A percentile compares a stretch with the other conserved stretches of the same genome.
These are phyloP conservation scores for Scleromitrula shiraiana DNA, from an alignment of 2,329 filamentous ascomycete genomes.

Conservation along the genomic window DNA sequence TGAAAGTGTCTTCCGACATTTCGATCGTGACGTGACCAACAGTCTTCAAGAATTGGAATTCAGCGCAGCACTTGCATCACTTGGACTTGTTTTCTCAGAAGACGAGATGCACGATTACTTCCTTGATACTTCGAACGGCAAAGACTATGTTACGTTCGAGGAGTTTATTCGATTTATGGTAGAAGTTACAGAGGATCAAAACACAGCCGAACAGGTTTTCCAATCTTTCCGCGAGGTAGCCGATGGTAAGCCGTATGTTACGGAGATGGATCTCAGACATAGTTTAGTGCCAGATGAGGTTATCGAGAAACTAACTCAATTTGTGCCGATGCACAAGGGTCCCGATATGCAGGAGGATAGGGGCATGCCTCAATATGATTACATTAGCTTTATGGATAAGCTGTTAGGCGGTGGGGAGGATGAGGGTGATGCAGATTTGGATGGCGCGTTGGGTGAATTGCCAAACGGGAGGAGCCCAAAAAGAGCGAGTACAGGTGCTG, in stretches of 20 bases:
- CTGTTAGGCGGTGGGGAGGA: constrained; percentile 43
- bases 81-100: constrained; percentile 93
- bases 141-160: constrained; percentile 84
- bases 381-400: constrained; percentile 94
- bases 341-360: constrained; percentile 82
- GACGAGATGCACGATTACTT: constrained; percentile 98
- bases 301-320: constrained; percentile 82
- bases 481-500: constrained; percentile 1
- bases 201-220: constrained; percentile 96
- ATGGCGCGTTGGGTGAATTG: constrained; percentile 19
- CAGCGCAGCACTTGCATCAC: constrained; percentile 85
- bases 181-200: constrained; percentile 96
- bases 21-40: constrained; percentile 89
- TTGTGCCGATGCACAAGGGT: constrained; percentile 77
- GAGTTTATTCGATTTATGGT: constrained; percentile 99
- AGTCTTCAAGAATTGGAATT: constrained; percentile 90
- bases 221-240: constrained; percentile 96
- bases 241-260: constrained; percentile 97
- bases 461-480: constrained; percentile 23
- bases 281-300: constrained; percentile 94
- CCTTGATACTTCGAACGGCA: constrained; percentile 71
- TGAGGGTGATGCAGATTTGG: constrained; percentile 19
- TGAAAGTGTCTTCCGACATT: constrained; percentile 95
- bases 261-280: constrained; percentile 91
- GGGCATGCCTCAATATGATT: constrained; percentile 83